Evolutionary conservation across 2,329 filamentous ascomycete genomes (phyloP), one percentile per base, ranked within the genome.

Genomic region (Teratosphaeria viscida): DNA sequence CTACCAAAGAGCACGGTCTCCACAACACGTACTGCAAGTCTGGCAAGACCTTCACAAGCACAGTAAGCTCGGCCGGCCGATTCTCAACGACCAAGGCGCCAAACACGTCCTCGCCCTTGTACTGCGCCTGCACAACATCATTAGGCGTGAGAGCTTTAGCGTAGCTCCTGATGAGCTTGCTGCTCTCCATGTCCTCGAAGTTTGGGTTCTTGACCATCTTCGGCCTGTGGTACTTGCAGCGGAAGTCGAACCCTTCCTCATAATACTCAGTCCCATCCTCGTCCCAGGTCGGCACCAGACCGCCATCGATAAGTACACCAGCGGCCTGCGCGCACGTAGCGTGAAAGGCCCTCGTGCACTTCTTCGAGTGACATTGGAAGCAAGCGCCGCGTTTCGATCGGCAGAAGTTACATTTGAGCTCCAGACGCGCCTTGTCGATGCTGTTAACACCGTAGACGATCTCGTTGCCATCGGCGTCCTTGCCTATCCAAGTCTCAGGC

Each of bases 361-460:
- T 97, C 78, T 92, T 92, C 66, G 90, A 87, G 0, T 90, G 95
- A 75, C 94, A 99, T 73, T 97, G 92, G 76, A 99, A 95, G 75
- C 92, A 96, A 16, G 90, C 90, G n/a, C 94, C 94, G 60, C 88
- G 89, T 74, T 94, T 95, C 35, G 91, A 95, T 37, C 92, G 89
- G 71, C 94, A 99, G 76, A 90, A 96, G 62, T 95, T 85, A 73
- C 94, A 99, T 74, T 95, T 96, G 66, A 97, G 85, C 29, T 95
- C 91, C 66, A 95, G 78, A 23, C 92, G 88, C 59, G 89, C 90
- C 73, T 94, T 92, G 70, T 89, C 86, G 65, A 97, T 91, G 62
- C 84, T 84, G n/a, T 83, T 82, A 56, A 91, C 83, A 65, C 95
- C 92, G 65, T 83, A 88, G 27, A 96, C 82, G 10, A 85, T 82